phyloP scores from a whole-genome alignment of 1,284 basidiomycete species.

The Papiliotrema nemorosa region DNA sequence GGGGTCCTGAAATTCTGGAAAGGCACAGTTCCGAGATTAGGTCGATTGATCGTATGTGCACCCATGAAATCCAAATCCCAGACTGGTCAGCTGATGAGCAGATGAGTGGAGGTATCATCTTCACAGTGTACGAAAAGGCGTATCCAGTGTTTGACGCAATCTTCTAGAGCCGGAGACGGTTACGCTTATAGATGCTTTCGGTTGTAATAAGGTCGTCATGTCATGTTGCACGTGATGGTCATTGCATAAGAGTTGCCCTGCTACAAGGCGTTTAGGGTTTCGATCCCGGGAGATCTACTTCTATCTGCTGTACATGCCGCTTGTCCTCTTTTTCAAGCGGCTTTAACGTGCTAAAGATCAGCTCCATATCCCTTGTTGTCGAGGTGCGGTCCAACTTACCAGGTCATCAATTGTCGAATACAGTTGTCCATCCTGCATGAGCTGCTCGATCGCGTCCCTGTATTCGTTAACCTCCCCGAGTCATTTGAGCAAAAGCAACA shows the following conservation, averaged over 20 bases:
- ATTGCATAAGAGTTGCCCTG: too few species aligned
- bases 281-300: too few species aligned
- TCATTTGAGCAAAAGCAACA: background rate
- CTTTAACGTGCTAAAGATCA: slow-evolving; percentile 32
- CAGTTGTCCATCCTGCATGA: slow-evolving; percentile 66
- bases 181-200: too few species aligned
- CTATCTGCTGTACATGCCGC: too few species aligned
- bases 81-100: slow-evolving; percentile 38
- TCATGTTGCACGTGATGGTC: too few species aligned
- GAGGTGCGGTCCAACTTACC: slow-evolving; percentile 26
- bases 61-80: background rate
- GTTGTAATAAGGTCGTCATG: too few species aligned
- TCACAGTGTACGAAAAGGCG: slow-evolving; percentile 76
- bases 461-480: slow-evolving; percentile 8
- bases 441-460: slow-evolving; percentile 62
- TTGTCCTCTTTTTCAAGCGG: slow-evolving; percentile 4
- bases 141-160: slow-evolving; percentile 36
- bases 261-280: too few species aligned
- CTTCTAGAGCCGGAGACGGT: background rate
- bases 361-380: too few species aligned
- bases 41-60: slow-evolving; percentile 71
- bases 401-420: slow-evolving; percentile 65
- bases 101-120: slow-evolving; percentile 92
- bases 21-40: slow-evolving; percentile 84
- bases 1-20: slow-evolving; percentile 89